Evolutionary conservation across 2,329 filamentous ascomycete genomes (phyloP).

Genomic region (Phoma sp.): DNA sequence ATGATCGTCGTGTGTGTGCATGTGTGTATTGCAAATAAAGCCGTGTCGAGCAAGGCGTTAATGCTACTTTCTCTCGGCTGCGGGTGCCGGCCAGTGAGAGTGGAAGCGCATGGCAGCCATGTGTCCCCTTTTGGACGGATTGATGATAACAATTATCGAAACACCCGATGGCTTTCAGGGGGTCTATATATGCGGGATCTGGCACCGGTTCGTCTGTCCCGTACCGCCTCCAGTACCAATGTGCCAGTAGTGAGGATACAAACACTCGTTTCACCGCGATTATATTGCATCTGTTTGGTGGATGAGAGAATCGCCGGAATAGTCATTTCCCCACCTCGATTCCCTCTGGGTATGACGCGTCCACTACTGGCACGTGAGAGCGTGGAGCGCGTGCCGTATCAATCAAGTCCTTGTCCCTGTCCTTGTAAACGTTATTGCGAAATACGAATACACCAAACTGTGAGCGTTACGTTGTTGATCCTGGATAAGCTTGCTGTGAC

Average conservation of each 20-base stretch:
- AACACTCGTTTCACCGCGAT: neutral
- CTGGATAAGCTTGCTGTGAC: neutral
- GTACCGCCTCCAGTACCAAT: neutral
- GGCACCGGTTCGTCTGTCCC: neutral
- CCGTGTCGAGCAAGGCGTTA: neutral
- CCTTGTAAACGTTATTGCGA: conserved; percentile 1
- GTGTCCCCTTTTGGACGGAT: neutral
- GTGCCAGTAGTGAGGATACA: neutral
- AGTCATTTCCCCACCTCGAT: neutral
- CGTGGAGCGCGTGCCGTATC: conserved; percentile 11
- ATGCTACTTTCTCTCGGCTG: neutral
- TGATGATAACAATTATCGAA: no score
- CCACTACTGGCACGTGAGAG: conserved; percentile 3
- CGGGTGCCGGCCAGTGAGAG: neutral
- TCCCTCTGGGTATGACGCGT: neutral
- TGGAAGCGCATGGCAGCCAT: neutral
- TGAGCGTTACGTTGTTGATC: neutral
- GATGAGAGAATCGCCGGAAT: neutral
- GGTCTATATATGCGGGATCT: neutral
- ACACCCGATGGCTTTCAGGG: neutral
- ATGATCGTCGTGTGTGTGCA: no score
- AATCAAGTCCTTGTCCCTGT: neutral
- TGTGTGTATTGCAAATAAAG: neutral
- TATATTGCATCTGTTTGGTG: neutral
- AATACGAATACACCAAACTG: neutral